phyloP scores from a whole-genome alignment of 805 yeast species.

The Cyberlindnera euphorbiiphila region DNA sequence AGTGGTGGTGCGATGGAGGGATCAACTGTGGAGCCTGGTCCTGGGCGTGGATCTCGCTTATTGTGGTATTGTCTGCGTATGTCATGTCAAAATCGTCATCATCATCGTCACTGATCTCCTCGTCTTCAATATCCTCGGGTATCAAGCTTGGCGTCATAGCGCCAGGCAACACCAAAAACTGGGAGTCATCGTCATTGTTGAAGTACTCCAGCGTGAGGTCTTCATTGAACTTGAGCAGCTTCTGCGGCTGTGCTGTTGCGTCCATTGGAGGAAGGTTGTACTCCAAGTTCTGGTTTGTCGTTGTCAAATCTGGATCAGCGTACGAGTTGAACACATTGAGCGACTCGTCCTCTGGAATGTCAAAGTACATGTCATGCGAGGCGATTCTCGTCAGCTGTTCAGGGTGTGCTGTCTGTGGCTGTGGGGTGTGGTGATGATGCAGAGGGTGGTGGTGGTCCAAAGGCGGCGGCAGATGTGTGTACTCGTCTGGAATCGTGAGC shows the following conservation, averaged over 20 bases:
- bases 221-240: constrained; percentile 27
- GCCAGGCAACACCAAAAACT: constrained; percentile 23
- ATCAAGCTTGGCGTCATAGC: constrained; percentile 20
- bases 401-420: constrained; percentile 6
- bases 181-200: constrained; percentile 22
- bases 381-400: constrained; percentile 13
- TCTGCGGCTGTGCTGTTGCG: constrained; percentile 7
- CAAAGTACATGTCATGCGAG: constrained; percentile 25
- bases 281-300: constrained; percentile 20
- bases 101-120: constrained; percentile 25
- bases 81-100: constrained; percentile 20
- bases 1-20: constrained; percentile 10
- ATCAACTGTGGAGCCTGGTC: constrained; percentile 11
- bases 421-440: constrained; percentile 1
- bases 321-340: constrained; percentile 23
- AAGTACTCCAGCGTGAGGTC: constrained; percentile 26
- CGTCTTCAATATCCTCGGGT: constrained; percentile 27
- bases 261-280: constrained; percentile 7
- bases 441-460: constrained; percentile 3
- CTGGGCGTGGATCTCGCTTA: background rate
- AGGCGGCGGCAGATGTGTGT: constrained; percentile 5
- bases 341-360: constrained; percentile 21
- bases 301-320: constrained; percentile 27
- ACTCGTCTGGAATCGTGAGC: constrained; percentile 24
- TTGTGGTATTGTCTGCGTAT: constrained; percentile 8